A percentile compares a stretch with the other conserved stretches of the same genome.
Conservation (phyloP, 495 filamentous ascomycete genomes). For the Trichoderma virens region DNA sequence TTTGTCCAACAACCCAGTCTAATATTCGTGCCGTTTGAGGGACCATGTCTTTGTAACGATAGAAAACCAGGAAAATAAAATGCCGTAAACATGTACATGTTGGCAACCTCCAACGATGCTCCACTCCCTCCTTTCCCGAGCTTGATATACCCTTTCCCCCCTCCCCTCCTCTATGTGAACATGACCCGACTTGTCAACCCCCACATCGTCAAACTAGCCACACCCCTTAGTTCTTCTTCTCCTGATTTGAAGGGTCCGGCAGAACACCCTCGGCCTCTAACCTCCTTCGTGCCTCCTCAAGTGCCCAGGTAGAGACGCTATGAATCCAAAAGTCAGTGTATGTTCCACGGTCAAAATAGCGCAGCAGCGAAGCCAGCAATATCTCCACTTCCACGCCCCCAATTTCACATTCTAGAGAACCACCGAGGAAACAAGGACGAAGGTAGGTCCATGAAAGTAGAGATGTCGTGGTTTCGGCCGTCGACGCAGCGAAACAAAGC, state of each 20-base stretch:
- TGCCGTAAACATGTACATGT: constrained; percentile 13
- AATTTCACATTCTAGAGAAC: background rate
- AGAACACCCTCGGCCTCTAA: constrained; percentile 93
- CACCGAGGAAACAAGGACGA: background rate
- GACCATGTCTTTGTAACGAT: constrained; percentile 5
- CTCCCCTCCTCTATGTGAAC: background rate
- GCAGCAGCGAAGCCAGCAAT: background rate
- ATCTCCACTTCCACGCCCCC: background rate
- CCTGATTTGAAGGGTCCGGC: constrained; percentile 51
- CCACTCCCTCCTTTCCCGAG: background rate
- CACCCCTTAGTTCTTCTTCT: constrained; percentile 27
- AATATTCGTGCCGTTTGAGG: constrained; percentile 4
- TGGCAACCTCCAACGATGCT: constrained; percentile 1
- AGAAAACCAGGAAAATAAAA: constrained; percentile 9
- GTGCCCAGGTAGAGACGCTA: constrained; percentile 98
- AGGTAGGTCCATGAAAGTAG: background rate
- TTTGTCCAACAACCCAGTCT: background rate
- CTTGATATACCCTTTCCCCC: background rate
- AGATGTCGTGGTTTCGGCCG: background rate
- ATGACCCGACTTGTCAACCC: background rate
- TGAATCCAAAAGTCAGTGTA: constrained; percentile 15
- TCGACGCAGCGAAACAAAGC: background rate
- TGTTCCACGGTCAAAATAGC: background rate
- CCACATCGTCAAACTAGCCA: constrained; percentile 3
- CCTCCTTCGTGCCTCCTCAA: constrained; percentile 89